Evolutionary conservation across 176 grass and related monocot species (phyloP), one percentile per base, ranked within the genome.

Genomic region (Avena eriantha): DNA sequence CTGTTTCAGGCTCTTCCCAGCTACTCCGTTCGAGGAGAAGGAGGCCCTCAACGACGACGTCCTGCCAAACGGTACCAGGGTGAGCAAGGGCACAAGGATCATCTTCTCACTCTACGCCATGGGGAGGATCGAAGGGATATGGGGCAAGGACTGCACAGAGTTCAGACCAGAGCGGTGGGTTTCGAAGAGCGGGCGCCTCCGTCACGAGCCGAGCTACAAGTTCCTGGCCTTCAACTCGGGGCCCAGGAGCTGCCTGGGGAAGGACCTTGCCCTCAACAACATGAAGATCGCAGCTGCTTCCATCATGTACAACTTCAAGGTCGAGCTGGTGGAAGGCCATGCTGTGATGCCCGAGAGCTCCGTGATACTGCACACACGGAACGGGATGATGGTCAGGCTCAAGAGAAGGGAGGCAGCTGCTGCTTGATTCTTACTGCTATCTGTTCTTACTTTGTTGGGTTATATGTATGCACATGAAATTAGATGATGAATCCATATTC

Each of bases 71-170:
- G 87, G 87, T 36, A 86, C 87, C 21, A 92, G 64, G 76, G 91
- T 92, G 49, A 81, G 76, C 33, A 89, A 81, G 68, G 84, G 83
- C 60, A 92, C 68, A 54, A 84, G 91, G 84, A 77, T 92, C 43
- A 36, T 92, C 59, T 86, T 92, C 84, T 92, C 87, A 3, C 84
- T 92, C 13, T 92, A 90, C 1, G 80, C 80, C 41, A 92, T 92
- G 91, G 91, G 67, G 76, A 89, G 87, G 80, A 89, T 92, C 48
- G 66, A 89, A 80, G 91, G 87, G 56, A 83, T 92, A n/a, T 89
- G 91, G 91, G 91, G 91, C 76, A 87, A 92, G 53, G 84, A 90
- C 51, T 90, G 91, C 87, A 18, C 29, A 33, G 84, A 90, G 51
- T 92, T 89, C 69, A 84, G 60, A 35, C 87, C 84, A 3, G 87